Evolutionary conservation across 2,329 filamentous ascomycete genomes (phyloP).

Genomic region (Neospermospora avenae): DNA sequence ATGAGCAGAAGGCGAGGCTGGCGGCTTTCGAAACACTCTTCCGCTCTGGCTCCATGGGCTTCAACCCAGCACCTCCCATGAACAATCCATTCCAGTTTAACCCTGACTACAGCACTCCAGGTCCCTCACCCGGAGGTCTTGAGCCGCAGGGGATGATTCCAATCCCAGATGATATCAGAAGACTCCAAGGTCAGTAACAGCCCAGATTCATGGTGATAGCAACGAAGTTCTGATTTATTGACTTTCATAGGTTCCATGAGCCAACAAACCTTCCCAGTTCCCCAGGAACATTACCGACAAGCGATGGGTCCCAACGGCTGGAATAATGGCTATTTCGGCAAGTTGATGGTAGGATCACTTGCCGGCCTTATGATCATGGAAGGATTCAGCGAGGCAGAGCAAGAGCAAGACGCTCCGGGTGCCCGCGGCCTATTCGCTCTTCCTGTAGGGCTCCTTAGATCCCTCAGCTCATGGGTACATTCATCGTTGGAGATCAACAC

Average conservation of each 20-base stretch:
- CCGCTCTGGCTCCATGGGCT: slow-evolving; percentile 65
- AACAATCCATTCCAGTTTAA: slow-evolving; percentile 35
- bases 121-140: slow-evolving; percentile 27
- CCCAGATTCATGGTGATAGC: background rate
- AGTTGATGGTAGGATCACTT: slow-evolving; percentile 89
- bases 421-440: slow-evolving; percentile 66
- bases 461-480: slow-evolving; percentile 44
- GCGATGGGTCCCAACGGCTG: slow-evolving; percentile 54
- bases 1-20: slow-evolving; percentile 72
- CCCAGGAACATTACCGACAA: slow-evolving; percentile 43
- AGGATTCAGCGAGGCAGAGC: slow-evolving; percentile 63
- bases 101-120: slow-evolving; percentile 31
- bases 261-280: slow-evolving; percentile 34
- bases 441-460: slow-evolving; percentile 56
- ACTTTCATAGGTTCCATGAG: slow-evolving; percentile 20
- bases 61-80: slow-evolving; percentile 51
- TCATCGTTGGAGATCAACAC: slow-evolving; percentile 44
- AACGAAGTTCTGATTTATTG: background rate
- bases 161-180: slow-evolving; percentile 61
- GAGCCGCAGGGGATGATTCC: slow-evolving; percentile 59
- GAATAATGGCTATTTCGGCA: slow-evolving; percentile 60
- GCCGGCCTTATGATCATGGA: slow-evolving; percentile 91
- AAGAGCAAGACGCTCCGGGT: slow-evolving; percentile 59
- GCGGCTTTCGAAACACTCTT: slow-evolving; percentile 76
- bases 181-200: slow-evolving; percentile 23